Evolutionary conservation across 2,329 filamentous ascomycete species (phyloP).

Genomic region (Fusarium irregulare): DNA sequence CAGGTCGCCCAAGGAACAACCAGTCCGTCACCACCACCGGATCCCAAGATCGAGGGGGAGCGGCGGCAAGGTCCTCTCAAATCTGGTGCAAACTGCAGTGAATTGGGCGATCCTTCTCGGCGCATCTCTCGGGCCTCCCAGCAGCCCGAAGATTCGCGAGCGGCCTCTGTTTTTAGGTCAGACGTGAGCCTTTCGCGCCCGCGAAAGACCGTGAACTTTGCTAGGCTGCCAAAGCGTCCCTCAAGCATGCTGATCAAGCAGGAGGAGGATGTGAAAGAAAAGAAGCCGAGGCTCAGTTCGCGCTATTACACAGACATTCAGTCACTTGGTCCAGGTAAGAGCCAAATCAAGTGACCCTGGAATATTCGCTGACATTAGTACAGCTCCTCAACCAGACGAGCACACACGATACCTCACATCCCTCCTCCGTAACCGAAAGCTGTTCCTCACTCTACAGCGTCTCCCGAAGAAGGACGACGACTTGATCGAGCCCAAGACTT

Average conservation of each 20-base stretch:
- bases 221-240: constrained; percentile 17
- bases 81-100: constrained; percentile 33
- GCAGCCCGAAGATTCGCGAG: background rate
- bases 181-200: background rate
- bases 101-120: constrained; percentile 32
- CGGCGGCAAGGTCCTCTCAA: background rate
- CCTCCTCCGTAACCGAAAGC: constrained; percentile 29
- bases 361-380: background rate
- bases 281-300: background rate
- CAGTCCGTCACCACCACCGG: background rate
- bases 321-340: constrained; percentile 37
- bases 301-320: constrained; percentile 18
- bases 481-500: constrained; percentile 4
- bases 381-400: constrained; percentile 29
- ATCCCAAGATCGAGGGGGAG: constrained; percentile 19
- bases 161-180: background rate
- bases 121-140: constrained; percentile 10
- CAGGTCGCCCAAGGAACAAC: constrained; percentile 21
- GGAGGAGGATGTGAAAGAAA: background rate
- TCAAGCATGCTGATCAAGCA: background rate
- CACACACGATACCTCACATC: constrained; percentile 33
- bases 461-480: constrained; percentile 1
- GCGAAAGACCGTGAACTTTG: background rate
- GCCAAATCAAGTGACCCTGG: background rate
- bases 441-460: constrained; percentile 24